Percentiles rank a stretch among this genome's conserved stretches.
These are phyloP conservation scores for Penicillium polonicum DNA, from an alignment of 2,329 filamentous ascomycete species.

Conservation along the genomic window DNA sequence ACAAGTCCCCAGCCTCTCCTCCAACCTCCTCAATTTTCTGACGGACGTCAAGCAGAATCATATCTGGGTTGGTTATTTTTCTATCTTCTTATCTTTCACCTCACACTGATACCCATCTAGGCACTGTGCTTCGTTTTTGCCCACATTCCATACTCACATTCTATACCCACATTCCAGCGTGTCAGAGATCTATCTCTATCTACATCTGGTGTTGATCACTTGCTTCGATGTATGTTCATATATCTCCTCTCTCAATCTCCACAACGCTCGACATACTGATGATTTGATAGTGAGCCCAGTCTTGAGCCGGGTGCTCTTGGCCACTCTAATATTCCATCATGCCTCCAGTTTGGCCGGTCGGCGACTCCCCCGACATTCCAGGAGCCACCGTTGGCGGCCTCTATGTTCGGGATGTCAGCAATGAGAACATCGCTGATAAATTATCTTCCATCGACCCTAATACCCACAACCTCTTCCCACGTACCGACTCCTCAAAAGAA, in stretches of 20 bases:
- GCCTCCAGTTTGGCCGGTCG: slow-evolving; percentile 31
- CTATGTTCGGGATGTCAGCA: slow-evolving; percentile 12
- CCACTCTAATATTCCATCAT: slow-evolving; percentile 28
- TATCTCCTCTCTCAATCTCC: not conserved
- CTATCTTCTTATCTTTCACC: slow-evolving; percentile 5
- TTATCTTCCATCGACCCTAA: slow-evolving; percentile 28
- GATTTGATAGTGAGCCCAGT: slow-evolving; percentile 25
- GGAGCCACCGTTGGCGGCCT: slow-evolving; percentile 15
- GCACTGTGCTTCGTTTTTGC: not conserved
- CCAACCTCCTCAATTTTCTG: slow-evolving; percentile 40
- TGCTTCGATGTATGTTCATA: slow-evolving; percentile 13
- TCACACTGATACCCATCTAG: slow-evolving; percentile 11
- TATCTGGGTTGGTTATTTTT: slow-evolving; percentile 15
- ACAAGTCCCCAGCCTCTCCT: slow-evolving; percentile 39
- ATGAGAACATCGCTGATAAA: slow-evolving; percentile 11
- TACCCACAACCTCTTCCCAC: slow-evolving; percentile 29
- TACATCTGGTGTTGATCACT: slow-evolving; percentile 15
- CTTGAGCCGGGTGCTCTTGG: slow-evolving; percentile 40
- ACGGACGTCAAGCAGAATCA: slow-evolving; percentile 7
- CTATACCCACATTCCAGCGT: slow-evolving; percentile 5
- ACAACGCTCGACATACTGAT: slow-evolving; percentile 12
- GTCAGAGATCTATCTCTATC: slow-evolving; percentile 10
- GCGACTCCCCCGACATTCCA: slow-evolving; percentile 26
- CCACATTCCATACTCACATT: slow-evolving; percentile 8
- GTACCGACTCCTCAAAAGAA: slow-evolving; percentile 26